Conservation (phyloP, 352 stramenopile genomes). For the Phytophthora hybrid region DNA sequence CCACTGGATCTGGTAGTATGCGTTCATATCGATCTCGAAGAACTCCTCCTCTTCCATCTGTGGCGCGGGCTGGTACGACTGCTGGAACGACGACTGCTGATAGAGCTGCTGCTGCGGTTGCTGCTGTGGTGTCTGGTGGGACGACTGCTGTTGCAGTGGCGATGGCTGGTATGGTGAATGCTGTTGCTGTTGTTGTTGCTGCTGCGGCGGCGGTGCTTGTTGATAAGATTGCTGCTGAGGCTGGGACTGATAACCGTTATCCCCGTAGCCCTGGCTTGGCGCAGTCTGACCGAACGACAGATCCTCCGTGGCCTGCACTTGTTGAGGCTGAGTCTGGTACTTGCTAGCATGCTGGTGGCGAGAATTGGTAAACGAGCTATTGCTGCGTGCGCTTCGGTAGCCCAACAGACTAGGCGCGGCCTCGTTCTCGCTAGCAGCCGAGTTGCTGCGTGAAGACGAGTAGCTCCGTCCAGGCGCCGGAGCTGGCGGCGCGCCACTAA, state of each 20-base stretch:
- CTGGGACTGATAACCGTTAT: conserved; percentile 36
- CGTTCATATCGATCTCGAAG: conserved; percentile 70
- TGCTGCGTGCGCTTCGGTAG: conserved; percentile 42
- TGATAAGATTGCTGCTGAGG: conserved; percentile 23
- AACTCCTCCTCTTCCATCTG: conserved; percentile 56
- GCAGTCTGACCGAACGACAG: conserved; percentile 32
- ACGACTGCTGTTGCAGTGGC: conserved; percentile 10
- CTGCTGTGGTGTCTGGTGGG: conserved; percentile 8
- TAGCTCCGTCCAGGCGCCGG: conserved; percentile 21
- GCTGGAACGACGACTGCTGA: conserved; percentile 29
- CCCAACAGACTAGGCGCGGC: conserved; percentile 29
- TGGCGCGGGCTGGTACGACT: conserved; percentile 20
- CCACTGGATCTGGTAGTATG: conserved; percentile 86
- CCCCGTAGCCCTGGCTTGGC: conserved; percentile 23
- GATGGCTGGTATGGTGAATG: conserved; percentile 15
- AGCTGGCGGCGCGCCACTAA: conserved; percentile 12
- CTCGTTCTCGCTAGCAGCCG: conserved; percentile 31
- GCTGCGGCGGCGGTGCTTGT: conserved; percentile 11
- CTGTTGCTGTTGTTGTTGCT: conserved; percentile 25
- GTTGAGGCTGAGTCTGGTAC: conserved; percentile 31
- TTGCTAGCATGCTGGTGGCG: conserved; percentile 36
- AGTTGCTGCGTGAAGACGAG: conserved; percentile 31
- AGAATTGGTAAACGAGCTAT: conserved; percentile 30
- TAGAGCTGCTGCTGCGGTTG: conserved; percentile 17
- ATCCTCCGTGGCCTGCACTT: conserved; percentile 36